Evolutionary conservation across 441 rosid species (phyloP), one percentile per base, ranked within the genome.

Genomic region (Oxalis stricta): DNA sequence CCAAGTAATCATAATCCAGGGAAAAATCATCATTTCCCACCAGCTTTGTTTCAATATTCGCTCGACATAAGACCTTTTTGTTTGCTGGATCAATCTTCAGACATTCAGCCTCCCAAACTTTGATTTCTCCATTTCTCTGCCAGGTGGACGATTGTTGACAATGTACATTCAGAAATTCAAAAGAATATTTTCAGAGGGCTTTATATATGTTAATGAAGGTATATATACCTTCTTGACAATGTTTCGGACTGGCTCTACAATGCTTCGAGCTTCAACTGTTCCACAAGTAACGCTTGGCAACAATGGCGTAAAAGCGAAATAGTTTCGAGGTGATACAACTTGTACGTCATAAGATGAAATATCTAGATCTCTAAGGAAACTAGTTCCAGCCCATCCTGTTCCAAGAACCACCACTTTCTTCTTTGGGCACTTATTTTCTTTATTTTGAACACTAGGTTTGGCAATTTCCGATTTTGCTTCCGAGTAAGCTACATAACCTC

Each of bases 241-340:
- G 17, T 88, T 88, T 5, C 95, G 66, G 21, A 89, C 76, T 8
- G 95, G 92, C 62, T 89, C 97, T 0, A 70, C 88, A 28, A 79
- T 79, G 67, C 97, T 84, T 22, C 97, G 70, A 29, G 97, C 94
- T 66, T 84, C 95, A 29, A 80, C 78, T 0, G 84, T 77, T 33
- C 89, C 89, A 31, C 82, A 74, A 33, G 84, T 80, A 46, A 80
- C 84, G 53, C 89, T 80, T 13, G 84, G 89, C 30, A 80, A 61
- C 49, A 77, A 53, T 10, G 89, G 89, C 34, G 79, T 77, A 59
- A 80, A 80, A 10, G 88, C 95, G 64, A 89, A 89, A 60, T 89
- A 89, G 61, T 89, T 89, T 43, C 84, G 63, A 0, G 97, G 97
- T 23, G 97, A 89, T 47, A 84, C 73, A 62, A 84, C 88, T 55